phyloP scores from a whole-genome alignment of 2,329 filamentous ascomycete species.

The Aspergillus candidus region DNA sequence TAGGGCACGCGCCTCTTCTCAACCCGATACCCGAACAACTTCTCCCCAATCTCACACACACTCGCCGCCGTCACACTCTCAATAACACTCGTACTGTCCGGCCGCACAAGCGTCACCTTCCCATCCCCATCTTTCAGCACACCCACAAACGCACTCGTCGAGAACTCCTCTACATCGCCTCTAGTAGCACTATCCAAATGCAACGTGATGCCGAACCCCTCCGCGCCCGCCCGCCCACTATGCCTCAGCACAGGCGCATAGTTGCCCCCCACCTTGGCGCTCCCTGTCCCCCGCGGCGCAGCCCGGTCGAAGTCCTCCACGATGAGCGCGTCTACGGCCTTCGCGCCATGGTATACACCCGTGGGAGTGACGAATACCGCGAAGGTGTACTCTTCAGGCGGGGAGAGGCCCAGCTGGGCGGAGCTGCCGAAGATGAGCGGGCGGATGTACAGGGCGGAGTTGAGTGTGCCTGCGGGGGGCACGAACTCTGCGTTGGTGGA shows the following conservation, averaged over 20 bases:
- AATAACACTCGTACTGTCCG: constrained; percentile 81
- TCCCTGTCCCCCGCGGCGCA: constrained; percentile 83
- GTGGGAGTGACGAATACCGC: constrained; percentile 85
- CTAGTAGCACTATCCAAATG: constrained; percentile 82
- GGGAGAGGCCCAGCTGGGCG: constrained; percentile 77
- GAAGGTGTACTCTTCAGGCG: constrained; percentile 89
- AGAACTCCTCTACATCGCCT: constrained; percentile 90
- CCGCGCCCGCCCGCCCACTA: constrained; percentile 70
- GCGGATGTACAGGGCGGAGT: constrained; percentile 87
- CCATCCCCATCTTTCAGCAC: constrained; percentile 55
- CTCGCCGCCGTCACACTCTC: constrained; percentile 79
- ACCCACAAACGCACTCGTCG: constrained; percentile 87
- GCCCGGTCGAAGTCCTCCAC: constrained; percentile 90
- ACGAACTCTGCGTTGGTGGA: constrained; percentile 85
- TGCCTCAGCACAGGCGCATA: constrained; percentile 87
- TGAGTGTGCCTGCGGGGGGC: constrained; percentile 72
- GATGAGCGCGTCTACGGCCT: constrained; percentile 80
- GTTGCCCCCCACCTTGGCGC: constrained; percentile 92
- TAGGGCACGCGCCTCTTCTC: constrained; percentile 63
- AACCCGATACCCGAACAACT: constrained; percentile 74
- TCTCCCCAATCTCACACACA: constrained; percentile 63
- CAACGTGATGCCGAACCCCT: constrained; percentile 89
- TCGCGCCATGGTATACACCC: constrained; percentile 85
- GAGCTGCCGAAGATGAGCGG: constrained; percentile 82
- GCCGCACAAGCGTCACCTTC: constrained; percentile 70